Evolutionary conservation across 495 filamentous ascomycete species (phyloP), one percentile per base, ranked within the genome.

Genomic region (Rostrohypoxylon terebratum): DNA sequence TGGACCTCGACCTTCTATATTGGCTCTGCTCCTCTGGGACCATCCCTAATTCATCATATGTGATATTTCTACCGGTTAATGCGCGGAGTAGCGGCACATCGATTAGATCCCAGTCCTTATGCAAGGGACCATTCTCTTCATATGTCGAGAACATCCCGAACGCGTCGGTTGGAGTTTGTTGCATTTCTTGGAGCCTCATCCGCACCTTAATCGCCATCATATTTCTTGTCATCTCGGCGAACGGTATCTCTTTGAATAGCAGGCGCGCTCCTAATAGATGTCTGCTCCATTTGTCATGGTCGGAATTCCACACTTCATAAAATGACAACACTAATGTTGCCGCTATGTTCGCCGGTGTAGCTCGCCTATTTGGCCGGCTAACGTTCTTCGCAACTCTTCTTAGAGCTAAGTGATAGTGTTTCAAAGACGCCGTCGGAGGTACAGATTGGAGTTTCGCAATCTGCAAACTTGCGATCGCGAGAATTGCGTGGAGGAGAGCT

Each of bases 231-330:
- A 94, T 90, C 2, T 87, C 84, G 3, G 86, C 83, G 62, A 91
- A 94, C 65, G 96, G 91, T 48, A 96, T 90, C 71, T 98, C 95
- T 63, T 87, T 88, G 34, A 98, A 81, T 20, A 99, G 85, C 61
- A 95, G 90, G 50, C 90, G 90, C 11, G 94, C 91, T 9, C 96
- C 96, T 40, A 91, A 87, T 67, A 98, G 84, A 77, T 99, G 96
- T 61, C 89, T 94, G 72, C 92, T 94, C 96, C 96, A 99, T 79
- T 97, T 97, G 57, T 91, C 88, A 75, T 98, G 96, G 72, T 99
- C 96, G 14, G 94, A 96, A 48, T 92, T 91, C 87, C 94, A 94
- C 20, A 97, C 93, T 77, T 98, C 96, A 75, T 97, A 99, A 75
- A 92, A 99, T 1, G 90, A 93, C 21, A 99, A 86, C 16, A 98